phyloP scores from a whole-genome alignment of 495 filamentous ascomycete genomes.

The Penicillium arizonense region DNA sequence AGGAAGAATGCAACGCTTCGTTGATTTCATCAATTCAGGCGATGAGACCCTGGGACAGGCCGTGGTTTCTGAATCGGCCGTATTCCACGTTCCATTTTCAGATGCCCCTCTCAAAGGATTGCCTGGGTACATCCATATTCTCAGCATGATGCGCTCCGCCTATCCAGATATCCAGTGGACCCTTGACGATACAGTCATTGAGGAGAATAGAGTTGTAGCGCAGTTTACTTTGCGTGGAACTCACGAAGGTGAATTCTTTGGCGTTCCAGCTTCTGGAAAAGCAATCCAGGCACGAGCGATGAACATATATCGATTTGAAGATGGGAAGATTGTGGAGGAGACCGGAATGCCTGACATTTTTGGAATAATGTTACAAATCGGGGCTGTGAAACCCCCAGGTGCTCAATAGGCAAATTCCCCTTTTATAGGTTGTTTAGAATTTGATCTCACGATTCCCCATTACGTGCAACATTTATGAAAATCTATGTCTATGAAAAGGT shows the following conservation, averaged over 20 bases:
- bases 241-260: constrained; percentile 8
- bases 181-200: constrained; percentile 7
- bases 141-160: constrained; percentile 7
- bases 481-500: too few relatives aligned
- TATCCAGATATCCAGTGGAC: constrained; percentile 9
- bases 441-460: too few relatives aligned
- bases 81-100: constrained; percentile 7
- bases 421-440: too few relatives aligned
- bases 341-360: constrained; percentile 2
- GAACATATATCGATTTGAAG: constrained; percentile 1
- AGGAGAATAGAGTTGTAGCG: constrained; percentile 6
- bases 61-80: constrained; percentile 3
- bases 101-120: constrained; percentile 4
- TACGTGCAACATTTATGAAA: too few relatives aligned
- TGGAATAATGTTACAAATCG: constrained; percentile 4
- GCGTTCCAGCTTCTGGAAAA: constrained; percentile 3
- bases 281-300: constrained; percentile 3
- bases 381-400: neutral
- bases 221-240: constrained; percentile 6
- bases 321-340: constrained; percentile 5
- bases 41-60: constrained; percentile 4
- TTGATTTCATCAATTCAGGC: constrained; percentile 8
- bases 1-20: constrained; percentile 3
- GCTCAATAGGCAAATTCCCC: neutral
- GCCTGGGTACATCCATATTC: constrained; percentile 4